Evolutionary conservation across 257 asterid genomes (phyloP).

Genomic region (Euphrasia confusa): DNA sequence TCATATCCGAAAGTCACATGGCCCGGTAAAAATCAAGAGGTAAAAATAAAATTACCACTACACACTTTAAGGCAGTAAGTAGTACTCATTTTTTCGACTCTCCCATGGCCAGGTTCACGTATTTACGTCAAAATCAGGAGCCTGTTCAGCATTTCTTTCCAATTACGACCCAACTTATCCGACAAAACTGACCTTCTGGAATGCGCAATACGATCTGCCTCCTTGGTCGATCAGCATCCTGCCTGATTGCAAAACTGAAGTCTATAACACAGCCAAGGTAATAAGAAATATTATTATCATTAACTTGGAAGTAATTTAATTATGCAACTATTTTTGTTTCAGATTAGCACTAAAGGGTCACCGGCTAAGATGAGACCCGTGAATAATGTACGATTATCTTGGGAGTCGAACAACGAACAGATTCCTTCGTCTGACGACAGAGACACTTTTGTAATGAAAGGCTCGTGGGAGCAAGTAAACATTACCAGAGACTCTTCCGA

Average conservation of each 20-base stretch:
- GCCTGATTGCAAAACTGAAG: no score
- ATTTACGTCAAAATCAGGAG: no score
- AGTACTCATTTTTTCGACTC: not conserved
- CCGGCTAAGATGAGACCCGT: constrained; percentile 51
- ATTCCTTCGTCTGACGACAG: constrained; percentile 65
- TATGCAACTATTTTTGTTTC: constrained; percentile 20
- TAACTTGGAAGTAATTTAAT: not conserved
- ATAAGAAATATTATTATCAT: not conserved
- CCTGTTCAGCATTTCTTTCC: no score
- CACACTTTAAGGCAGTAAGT: not conserved
- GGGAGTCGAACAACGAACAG: constrained; percentile 74
- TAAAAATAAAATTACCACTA: constrained; percentile 15
- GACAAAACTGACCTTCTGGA: no score
- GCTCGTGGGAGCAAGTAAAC: constrained; percentile 68
- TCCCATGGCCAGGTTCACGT: constrained; percentile 9
- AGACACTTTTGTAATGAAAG: constrained; percentile 42
- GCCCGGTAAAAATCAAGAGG: constrained; percentile 88
- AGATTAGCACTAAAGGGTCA: constrained; percentile 54
- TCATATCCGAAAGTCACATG: constrained; percentile 74
- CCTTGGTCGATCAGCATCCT: constrained; percentile 51
- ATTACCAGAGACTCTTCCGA: constrained; percentile 82
- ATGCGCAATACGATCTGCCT: no score
- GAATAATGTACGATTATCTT: constrained; percentile 34
- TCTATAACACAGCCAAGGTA: no score
- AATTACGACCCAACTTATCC: no score